These are phyloP conservation scores for Colletotrichum musae DNA, from an alignment of 2,329 filamentous ascomycete genomes.

Conservation along the genomic window DNA sequence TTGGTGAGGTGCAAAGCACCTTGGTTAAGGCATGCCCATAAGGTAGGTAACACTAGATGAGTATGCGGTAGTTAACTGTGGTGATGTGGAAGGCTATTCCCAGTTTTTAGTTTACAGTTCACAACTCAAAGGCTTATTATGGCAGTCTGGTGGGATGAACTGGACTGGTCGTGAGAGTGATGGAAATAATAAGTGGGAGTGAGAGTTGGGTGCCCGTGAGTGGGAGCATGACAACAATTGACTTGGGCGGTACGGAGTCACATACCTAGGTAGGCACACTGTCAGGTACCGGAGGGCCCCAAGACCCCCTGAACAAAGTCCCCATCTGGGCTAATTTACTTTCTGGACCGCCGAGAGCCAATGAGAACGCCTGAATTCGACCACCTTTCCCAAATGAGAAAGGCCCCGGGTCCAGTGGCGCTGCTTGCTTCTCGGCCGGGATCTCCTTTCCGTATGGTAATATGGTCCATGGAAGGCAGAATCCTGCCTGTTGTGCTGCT, in stretches of 20 bases:
- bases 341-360: slow-evolving; percentile 4
- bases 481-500: no score
- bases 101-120: no score
- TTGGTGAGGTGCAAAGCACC: not conserved
- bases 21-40: no score
- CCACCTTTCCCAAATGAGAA: slow-evolving; percentile 35
- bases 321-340: slow-evolving; percentile 31
- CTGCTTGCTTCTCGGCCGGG: slow-evolving; percentile 28
- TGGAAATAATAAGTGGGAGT: not conserved
- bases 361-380: slow-evolving; percentile 15
- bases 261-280: no score
- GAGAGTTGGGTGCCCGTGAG: not conserved
- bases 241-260: not conserved
- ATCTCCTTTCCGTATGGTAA: slow-evolving; percentile 28
- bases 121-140: no score
- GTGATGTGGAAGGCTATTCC: no score
- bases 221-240: slow-evolving; percentile 20
- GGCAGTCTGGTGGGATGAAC: no score
- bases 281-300: not conserved
- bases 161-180: not conserved
- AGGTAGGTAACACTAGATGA: no score
- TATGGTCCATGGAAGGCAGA: slow-evolving; percentile 10
- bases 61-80: no score
- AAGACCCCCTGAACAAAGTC: slow-evolving; percentile 2
- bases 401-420: slow-evolving; percentile 31